Evolutionary conservation across 371 early-diverging fungal species (phyloP), one percentile per base, ranked within the genome.

Genomic region (Smittium culicis): DNA sequence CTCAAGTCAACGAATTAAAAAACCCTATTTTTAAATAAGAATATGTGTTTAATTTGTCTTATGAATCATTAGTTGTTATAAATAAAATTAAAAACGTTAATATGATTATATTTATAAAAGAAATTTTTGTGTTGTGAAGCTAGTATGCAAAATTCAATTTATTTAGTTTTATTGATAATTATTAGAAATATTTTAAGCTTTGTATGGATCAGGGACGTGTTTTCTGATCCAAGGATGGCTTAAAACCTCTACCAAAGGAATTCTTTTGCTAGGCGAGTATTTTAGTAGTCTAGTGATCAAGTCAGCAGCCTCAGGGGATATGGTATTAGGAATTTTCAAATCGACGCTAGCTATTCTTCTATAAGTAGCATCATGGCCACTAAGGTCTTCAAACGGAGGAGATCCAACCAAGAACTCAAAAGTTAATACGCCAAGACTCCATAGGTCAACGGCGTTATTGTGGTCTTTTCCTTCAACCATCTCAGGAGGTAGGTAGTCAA

Each of bases 371-470:
- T 75, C 79, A 54, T 82, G 79, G 33, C 81, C 79, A 45, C 82
- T 71, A 55, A 78, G 69, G 57, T 87, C 90, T 74, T 96, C 96
- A 80, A 99, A 99, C 0, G 99, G 99, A 0, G 99, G 94, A 0
- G 81, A 80, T 0, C 99, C 99, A 16, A 89, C 89, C 8, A 98
- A 73, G 72, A 99, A 91, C 78, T 99, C 99, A 77, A 92, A 99
- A 66, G 87, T 80, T 14, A 99, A 81, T 34, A 99, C 91, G n/a
- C 99, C 99, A 35, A 99, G 77, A 34, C 94, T 90, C 99, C 99
- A 99, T 73, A 98, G 79, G 76, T 99, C 99, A 29, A 98, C 95
- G 27, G 84, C 84, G 55, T 84, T 85, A 64, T 84, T 81, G 79
- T 99, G 93, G 57, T 85, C 85, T 61, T 85, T 81, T 25, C 93